Conservation (phyloP, 345 rosid species). For the Alliaria petiolata region DNA sequence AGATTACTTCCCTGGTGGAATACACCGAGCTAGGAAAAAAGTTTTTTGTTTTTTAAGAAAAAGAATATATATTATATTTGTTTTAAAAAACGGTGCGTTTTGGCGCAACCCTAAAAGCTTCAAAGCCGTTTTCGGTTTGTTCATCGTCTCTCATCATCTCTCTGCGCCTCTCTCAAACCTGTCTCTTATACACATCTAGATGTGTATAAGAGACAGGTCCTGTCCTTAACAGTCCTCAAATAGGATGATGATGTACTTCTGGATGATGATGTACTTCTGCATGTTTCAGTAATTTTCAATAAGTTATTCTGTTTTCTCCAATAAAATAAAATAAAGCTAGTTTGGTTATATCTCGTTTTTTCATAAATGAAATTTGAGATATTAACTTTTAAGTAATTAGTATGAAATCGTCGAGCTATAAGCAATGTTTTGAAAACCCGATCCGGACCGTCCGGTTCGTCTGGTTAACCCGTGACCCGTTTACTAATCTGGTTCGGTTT, state of each 20-base stretch:
- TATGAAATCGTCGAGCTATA: too few species aligned
- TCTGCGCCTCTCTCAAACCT: slow-evolving; percentile 14
- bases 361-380: too few species aligned
- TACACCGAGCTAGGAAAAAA: background rate
- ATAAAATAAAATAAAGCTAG: background rate
- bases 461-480: too few species aligned
- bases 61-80: background rate
- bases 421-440: too few species aligned
- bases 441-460: too few species aligned
- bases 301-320: background rate
- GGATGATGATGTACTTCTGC: background rate
- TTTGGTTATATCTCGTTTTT: too few species aligned
- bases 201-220: too few species aligned
- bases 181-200: too few species aligned
- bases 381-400: too few species aligned
- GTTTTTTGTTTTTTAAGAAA: background rate
- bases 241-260: background rate
- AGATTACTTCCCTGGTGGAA: slow-evolving; percentile 3
- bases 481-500: too few species aligned
- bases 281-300: background rate
- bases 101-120: slow-evolving; percentile 4
- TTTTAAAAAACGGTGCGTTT: background rate
- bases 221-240: background rate
- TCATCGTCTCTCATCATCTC: background rate
- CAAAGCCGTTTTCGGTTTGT: background rate